Base-by-base conservation (phyloP, 2,329 filamentous ascomycete genomes). In the Cryoendolithus antarcticus region DNA sequence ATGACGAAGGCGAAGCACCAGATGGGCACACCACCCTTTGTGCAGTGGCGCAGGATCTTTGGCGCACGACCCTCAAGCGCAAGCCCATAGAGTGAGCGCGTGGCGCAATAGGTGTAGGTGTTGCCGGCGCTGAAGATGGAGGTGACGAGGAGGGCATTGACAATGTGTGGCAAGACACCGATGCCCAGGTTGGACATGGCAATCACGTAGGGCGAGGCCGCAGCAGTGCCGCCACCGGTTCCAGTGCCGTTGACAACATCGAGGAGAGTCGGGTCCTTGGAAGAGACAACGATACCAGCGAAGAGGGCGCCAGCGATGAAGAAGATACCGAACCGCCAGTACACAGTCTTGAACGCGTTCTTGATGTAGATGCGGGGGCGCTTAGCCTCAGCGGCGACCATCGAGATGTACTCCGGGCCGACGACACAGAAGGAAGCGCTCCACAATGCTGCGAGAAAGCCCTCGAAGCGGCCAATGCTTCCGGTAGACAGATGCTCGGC, bases 11-110 rank as follows among this genome's bases (percentile, higher is more conserved):
- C 49, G 56, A 77, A 74, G 51, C 69, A 72, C 53, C 67, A 77
- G 48, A 78, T 67, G 7, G 75, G 75, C 0, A 78, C 74, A 52
- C 78, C 78, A 8, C 70, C 68, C 47, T 64, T 67, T 7, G 71
- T 81, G 53, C 69, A 75, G 55, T 73, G 70, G 45, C 67, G 65
- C 13, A 82, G 64, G 52, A 80, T 54, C 34, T 59, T 62, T 0
- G 71, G 71, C 0, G 71, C 71, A 32, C 66, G 61, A 9, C 71
- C 70, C 43, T 74, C 68, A 3, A 73, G 61, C 2, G 71, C 62
- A 13, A 75, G 58, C 13, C 67, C 64, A 54, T 74, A 73, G 31
- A 74, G 52, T 34, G 63, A 68, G 29, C 71, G 68, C 19, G 66
- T 69, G 1, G 69, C 68, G 39, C 65, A 69, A 57, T 72, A 74